These are phyloP conservation scores for Polysphondylium violaceum DNA, from an alignment of 78 protist genomes.

Conservation along the genomic window DNA sequence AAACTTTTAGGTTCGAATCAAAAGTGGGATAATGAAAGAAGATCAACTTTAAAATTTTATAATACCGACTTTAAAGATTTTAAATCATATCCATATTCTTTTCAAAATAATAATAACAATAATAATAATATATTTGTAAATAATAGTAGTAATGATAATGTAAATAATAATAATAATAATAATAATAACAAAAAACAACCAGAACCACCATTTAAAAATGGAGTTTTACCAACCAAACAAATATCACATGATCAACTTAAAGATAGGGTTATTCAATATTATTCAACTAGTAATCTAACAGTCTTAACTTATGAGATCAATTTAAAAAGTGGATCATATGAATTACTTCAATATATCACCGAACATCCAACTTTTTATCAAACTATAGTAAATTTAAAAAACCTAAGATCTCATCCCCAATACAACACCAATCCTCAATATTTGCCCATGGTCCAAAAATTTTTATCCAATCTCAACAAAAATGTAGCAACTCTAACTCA, in stretches of 20 bases:
- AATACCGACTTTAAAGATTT: background rate
- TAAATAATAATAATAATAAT: background rate
- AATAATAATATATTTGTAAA: slow-evolving; percentile 3
- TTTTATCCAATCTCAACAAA: background rate
- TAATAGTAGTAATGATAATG: background rate
- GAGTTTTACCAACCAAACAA: background rate
- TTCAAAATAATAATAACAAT: slow-evolving; percentile 20
- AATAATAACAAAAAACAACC: background rate
- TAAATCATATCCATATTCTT: slow-evolving; percentile 34
- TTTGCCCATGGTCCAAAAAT: slow-evolving; percentile 10
- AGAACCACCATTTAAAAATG: slow-evolving; percentile 24
- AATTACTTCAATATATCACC: background rate
- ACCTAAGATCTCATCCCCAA: too few species aligned
- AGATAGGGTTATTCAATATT: slow-evolving; percentile 23
- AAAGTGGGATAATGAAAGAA: slow-evolving; percentile 37
- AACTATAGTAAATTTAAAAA: too few species aligned
- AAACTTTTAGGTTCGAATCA: slow-evolving; percentile 9
- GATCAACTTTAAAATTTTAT: background rate
- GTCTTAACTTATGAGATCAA: slow-evolving; percentile 51
- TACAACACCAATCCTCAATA: slow-evolving; percentile 11
- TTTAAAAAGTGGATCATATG: background rate
- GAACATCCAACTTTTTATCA: background rate
- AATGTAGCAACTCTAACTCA: too few species aligned
- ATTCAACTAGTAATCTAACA: slow-evolving; percentile 16
- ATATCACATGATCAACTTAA: slow-evolving; percentile 6